Base-by-base conservation (phyloP, 305 asterid species). In the Rubia peregrina region DNA sequence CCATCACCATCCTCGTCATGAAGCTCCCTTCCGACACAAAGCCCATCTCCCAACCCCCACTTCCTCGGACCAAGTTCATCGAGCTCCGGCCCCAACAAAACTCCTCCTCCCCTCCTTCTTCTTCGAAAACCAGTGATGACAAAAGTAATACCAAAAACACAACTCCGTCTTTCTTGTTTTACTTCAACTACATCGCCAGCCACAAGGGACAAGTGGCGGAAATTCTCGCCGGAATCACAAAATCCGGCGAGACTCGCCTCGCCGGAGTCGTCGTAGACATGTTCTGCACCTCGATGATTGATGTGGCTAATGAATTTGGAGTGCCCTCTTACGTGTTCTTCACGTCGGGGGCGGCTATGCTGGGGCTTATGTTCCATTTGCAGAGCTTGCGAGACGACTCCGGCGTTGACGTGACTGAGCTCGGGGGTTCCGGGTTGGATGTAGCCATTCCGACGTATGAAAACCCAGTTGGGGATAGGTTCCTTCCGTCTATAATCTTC, bases 1-100 rank as follows among this genome's bases (percentile, higher is more conserved):
- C 82, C 13, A 55, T 74, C 65, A 78, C 80, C 1, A 38, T 83
- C 44, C 80, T 80, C 38, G n/a, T 71, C 12, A 73, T 78, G 61
- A 74, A 71, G 24, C 56, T 74, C 4, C 67, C 57, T 2, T 38
- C 11, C 9, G 67, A 75, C 21, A 13, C 71, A 8, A 26, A 77
- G 26, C 53, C 30, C 26, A 3, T 21, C 73, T 11, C 65, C 26
- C 26, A 12, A 60, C 61, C 43, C 30, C 66, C 79, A 2, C 6
- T 49, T 71, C 61, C 85, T 30, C 64, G 77, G 0, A 49, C 78
- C 7, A 77, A 71, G 24, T 75, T 70, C 44, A 40, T 75, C 1
- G 78, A 71, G 63, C 41, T 82, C 21, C 69, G 80, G 0, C 6
- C 17, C 11, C 67, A 69, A 30, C 3, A 60, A 8, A 8, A 12